phyloP scores from a whole-genome alignment of 345 rosid species.

The Melastoma malabathricum region DNA sequence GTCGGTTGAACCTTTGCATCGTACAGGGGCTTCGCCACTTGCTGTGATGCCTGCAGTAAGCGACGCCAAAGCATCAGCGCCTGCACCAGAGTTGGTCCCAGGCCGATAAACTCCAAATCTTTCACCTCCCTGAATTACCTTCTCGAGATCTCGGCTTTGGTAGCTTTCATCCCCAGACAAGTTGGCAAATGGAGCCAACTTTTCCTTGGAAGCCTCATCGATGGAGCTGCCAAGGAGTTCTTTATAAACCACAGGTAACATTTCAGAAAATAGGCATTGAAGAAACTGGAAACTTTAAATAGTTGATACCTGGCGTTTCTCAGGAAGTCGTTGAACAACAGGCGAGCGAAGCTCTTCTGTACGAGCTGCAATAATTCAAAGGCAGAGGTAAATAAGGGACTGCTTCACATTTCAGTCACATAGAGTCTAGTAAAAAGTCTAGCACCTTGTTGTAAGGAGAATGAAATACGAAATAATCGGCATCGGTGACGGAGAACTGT shows the following conservation, averaged over 20 bases:
- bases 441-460: slow-evolving; percentile 94
- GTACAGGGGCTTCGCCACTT: slow-evolving; percentile 69
- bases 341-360: slow-evolving; percentile 93
- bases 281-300: neutral
- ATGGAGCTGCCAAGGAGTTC: slow-evolving; percentile 35
- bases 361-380: slow-evolving; percentile 60
- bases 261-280: no score
- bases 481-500: slow-evolving; percentile 64
- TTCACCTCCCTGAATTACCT: slow-evolving; percentile 24
- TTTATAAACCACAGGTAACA: neutral
- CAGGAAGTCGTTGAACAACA: slow-evolving; percentile 63
- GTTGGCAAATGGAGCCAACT: slow-evolving; percentile 62
- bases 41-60: slow-evolving; percentile 60
- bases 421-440: neutral
- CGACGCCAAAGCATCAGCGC: neutral
- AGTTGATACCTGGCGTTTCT: slow-evolving; percentile 68
- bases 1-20: slow-evolving; percentile 83
- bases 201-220: slow-evolving; percentile 67
- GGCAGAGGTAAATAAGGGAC: slow-evolving; percentile 1
- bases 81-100: neutral
- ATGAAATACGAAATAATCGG: slow-evolving; percentile 72
- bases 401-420: neutral
- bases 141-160: slow-evolving; percentile 90
- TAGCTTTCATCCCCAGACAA: slow-evolving; percentile 79
- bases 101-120: no score